Evolutionary conservation across 192 early-diverging fungal species (phyloP).

Genomic region (Mortierella hygrophila): DNA sequence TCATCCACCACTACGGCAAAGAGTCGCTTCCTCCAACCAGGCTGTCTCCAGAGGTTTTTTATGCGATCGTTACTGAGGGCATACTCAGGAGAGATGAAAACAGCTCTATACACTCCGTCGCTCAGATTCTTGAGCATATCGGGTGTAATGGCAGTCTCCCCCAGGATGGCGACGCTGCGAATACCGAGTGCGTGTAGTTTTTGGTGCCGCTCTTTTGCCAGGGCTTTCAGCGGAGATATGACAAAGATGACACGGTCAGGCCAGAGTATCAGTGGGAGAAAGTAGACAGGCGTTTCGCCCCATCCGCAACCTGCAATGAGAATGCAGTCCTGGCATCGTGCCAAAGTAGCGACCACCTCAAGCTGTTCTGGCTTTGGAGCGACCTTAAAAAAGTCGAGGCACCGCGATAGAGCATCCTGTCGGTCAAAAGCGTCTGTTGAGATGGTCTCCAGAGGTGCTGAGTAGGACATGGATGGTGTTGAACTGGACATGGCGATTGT

Average conservation of each 20-base stretch:
- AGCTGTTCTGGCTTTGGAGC: conserved; percentile 14
- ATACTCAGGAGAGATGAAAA: conserved; percentile 43
- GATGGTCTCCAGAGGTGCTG: no score
- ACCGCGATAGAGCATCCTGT: not conserved
- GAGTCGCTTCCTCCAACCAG: conserved; percentile 11
- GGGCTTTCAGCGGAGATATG: conserved; percentile 9
- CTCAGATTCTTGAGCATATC: not conserved
- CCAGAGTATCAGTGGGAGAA: conserved; percentile 23
- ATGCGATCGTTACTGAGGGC: conserved; percentile 9
- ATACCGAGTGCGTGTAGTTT: not conserved
- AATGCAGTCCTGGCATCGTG: conserved; percentile 5
- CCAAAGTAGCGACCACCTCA: conserved; percentile 7
- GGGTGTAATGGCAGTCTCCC: not conserved
- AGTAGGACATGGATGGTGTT: no score
- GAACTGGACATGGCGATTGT: no score
- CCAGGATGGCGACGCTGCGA: conserved; percentile 5
- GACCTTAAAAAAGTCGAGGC: conserved; percentile 1
- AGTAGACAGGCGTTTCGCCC: conserved; percentile 12
- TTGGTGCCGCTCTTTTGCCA: not conserved
- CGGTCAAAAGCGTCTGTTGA: no score
- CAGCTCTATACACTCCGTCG: conserved; percentile 4
- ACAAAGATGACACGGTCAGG: not conserved
- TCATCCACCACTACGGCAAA: conserved; percentile 24
- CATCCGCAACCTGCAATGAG: conserved; percentile 21
- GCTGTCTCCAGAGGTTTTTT: conserved; percentile 4